These are phyloP conservation scores for Camelina hispida DNA, from an alignment of 345 rosid genomes.

Conservation along the genomic window DNA sequence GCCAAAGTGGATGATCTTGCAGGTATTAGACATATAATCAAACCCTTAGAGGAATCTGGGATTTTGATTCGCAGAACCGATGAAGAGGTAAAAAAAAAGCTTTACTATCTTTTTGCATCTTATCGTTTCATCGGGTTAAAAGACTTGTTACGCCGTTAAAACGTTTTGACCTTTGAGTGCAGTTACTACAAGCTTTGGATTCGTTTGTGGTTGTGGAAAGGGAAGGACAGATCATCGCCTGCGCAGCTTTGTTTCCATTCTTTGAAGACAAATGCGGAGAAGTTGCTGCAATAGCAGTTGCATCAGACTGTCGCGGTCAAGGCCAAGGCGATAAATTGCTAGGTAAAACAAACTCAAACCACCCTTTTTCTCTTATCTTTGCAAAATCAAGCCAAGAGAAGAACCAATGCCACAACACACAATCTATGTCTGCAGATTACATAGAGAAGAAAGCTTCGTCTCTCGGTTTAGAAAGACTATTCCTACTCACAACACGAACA, in stretches of 20 bases:
- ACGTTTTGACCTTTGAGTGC: slow-evolving; percentile 62
- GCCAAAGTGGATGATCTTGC: slow-evolving; percentile 68
- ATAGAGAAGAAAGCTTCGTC: slow-evolving; percentile 85
- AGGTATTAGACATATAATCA: slow-evolving; percentile 74
- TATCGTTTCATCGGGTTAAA: background rate
- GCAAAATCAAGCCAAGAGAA: background rate
- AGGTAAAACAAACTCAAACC: slow-evolving; percentile 51
- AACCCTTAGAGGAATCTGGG: slow-evolving; percentile 81
- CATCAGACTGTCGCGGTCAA: slow-evolving; percentile 92
- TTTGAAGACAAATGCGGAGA: slow-evolving; percentile 86
- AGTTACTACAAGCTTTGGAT: slow-evolving; percentile 69
- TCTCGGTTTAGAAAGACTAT: slow-evolving; percentile 72
- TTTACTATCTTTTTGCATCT: slow-evolving; percentile 1
- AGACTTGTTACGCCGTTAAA: background rate
- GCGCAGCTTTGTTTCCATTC: slow-evolving; percentile 89
- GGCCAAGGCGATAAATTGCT: slow-evolving; percentile 94
- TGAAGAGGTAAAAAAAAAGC: slow-evolving; percentile 61
- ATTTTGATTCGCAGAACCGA: slow-evolving; percentile 68
- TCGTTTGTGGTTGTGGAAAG: slow-evolving; percentile 81
- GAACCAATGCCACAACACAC: background rate
- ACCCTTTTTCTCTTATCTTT: background rate
- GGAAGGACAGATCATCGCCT: slow-evolving; percentile 87
- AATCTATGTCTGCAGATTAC: slow-evolving; percentile 58
- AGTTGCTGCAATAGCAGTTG: slow-evolving; percentile 86
- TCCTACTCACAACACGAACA: slow-evolving; percentile 85